Percentiles rank a stretch among this genome's conserved stretches.
Evolutionary conservation across 257 asterid genomes (phyloP).

Genomic region (Misopates orontium): DNA sequence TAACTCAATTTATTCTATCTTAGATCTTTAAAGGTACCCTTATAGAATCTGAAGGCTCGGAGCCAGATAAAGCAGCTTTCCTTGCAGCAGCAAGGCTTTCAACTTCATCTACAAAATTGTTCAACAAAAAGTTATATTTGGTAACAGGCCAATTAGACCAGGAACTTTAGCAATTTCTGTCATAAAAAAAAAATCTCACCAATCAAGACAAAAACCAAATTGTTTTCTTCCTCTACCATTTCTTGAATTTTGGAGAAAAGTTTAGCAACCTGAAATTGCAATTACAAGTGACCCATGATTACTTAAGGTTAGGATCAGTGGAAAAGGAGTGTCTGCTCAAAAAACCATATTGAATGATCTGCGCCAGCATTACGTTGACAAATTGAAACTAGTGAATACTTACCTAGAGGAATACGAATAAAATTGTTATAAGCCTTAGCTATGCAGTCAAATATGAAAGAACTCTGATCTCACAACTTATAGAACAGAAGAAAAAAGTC

Average conservation of each 20-base stretch:
- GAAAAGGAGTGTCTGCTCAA: not conserved
- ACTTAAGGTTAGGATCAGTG: not conserved
- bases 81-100: slow-evolving; percentile 99
- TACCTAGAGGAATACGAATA: slow-evolving; percentile 9
- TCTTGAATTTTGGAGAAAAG: slow-evolving; percentile 92
- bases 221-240: slow-evolving; percentile 95
- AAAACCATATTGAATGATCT: not conserved
- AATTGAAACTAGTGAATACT: no score
- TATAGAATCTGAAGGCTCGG: slow-evolving; percentile 99
- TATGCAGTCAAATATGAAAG: not conserved
- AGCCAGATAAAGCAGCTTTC: slow-evolving; percentile 95
- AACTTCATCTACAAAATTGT: slow-evolving; percentile 73
- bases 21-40: slow-evolving; percentile 56
- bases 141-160: slow-evolving; percentile 16
- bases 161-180: slow-evolving; percentile 8
- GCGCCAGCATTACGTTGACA: slow-evolving; percentile 21
- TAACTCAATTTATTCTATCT: slow-evolving; percentile 18
- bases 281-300: slow-evolving; percentile 7
- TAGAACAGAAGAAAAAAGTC: no score
- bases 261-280: slow-evolving; percentile 76
- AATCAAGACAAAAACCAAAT: slow-evolving; percentile 88
- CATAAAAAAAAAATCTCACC: slow-evolving; percentile 59
- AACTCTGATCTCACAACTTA: slow-evolving; percentile 1
- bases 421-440: slow-evolving; percentile 7
- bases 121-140: slow-evolving; percentile 19